Evolutionary conservation across 768 basidiomycete genomes (phyloP), one percentile per base, ranked within the genome.

Genomic region (Agrocybe chaxingu): DNA sequence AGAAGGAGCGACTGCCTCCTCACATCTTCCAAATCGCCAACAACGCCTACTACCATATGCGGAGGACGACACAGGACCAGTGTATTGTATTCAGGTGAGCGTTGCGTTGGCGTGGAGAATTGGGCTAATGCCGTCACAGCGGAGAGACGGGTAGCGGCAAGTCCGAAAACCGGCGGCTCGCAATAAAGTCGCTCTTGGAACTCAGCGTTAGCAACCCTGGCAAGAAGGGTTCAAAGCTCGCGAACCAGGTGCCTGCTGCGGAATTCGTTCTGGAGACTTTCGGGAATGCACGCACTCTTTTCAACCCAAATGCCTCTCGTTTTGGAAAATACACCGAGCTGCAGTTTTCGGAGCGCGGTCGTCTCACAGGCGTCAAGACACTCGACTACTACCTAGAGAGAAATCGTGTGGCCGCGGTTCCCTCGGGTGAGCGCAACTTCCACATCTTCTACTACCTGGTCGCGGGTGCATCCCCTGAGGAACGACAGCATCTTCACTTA

Each of bases 321-420:
- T 97, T 96, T 64, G 97, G 96, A 49, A 94, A 96, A 66, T 99
- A 99, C 67, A 97, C 94, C 40, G 97, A 99, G 63, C 79, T 99
- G 0, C 97, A 98, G 69, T 98, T 98, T 72, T 90, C 82, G 46
- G 94, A 98, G 32, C 86, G 89, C 16, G 95, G 95, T 6, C 80
- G 94, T 3, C 71, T 98, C 0, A 84, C 77, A 41, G 97, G 97
- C 54, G 74, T 92, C 64, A 98, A 98, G 68, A 95, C 93, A 0
- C 84, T 98, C 55, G 94, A 98, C 64, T 98, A 99, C 71, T 96
- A 96, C 69, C 80, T 99, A 45, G 93, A 98, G 66, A 77, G 90
- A 47, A 90, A 86, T 58, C 84, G 94, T 8, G 92, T 98, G n/a
- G 80, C 92, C 5, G 82, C 84, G 16, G 81, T 89, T 0, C 89